These are phyloP conservation scores for Apiotrichum sp. DNA, from an alignment of 1,284 basidiomycete genomes.

Conservation along the genomic window DNA sequence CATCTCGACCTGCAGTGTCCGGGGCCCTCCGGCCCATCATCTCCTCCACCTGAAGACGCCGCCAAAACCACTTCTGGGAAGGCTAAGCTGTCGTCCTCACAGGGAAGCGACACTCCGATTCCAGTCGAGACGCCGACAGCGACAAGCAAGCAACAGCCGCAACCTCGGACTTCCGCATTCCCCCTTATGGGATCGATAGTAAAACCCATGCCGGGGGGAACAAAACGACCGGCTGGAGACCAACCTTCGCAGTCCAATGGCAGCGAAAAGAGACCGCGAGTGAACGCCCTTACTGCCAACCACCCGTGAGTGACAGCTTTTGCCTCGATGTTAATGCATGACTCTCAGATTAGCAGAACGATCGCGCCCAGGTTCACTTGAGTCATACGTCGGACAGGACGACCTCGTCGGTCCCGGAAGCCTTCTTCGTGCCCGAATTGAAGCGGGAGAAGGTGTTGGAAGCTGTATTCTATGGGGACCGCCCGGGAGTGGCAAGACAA, in stretches of 20 bases:
- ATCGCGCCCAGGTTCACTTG: slow-evolving; percentile 35
- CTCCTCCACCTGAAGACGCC: not conserved
- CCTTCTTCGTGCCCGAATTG: slow-evolving; percentile 38
- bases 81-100: not conserved
- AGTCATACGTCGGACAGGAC: slow-evolving; percentile 37
- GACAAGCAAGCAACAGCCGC: not conserved
- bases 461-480: slow-evolving; percentile 47
- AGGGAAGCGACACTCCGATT: not conserved
- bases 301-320: slow-evolving; percentile 33
- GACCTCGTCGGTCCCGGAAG: slow-evolving; percentile 43
- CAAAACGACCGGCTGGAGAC: no score
- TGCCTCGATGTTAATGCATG: not conserved
- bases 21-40: slow-evolving; percentile 15
- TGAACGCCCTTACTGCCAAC: slow-evolving; percentile 39
- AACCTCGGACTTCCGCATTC: not conserved
- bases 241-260: not conserved
- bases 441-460: slow-evolving; percentile 38
- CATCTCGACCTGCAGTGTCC: slow-evolving; percentile 45
- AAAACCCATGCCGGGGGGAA: no score
- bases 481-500: slow-evolving; percentile 46
- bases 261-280: slow-evolving; percentile 25
- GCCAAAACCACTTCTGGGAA: not conserved
- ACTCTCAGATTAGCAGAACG: slow-evolving; percentile 39
- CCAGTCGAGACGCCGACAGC: slow-evolving; percentile 10
- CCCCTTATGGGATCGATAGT: no score